phyloP scores from a whole-genome alignment of 257 asterid genomes.

The Scutellaria minor region DNA sequence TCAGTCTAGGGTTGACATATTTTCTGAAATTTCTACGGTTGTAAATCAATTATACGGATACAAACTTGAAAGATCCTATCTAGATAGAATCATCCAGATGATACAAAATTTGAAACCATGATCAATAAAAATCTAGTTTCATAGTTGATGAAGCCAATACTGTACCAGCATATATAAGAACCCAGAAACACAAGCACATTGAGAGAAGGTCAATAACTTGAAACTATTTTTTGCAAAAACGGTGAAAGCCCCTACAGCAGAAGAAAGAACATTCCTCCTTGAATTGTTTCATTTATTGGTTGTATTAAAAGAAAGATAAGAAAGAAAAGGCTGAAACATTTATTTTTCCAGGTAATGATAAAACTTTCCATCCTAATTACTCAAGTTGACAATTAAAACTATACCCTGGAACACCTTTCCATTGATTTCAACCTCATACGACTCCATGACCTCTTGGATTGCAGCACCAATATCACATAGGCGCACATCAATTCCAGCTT shows the following conservation, averaged over 20 bases:
- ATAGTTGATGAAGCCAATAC: constrained; percentile 8
- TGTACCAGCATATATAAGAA: neutral
- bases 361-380: constrained; percentile 17
- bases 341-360: neutral
- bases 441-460: constrained; percentile 99
- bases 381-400: constrained; percentile 18
- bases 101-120: neutral
- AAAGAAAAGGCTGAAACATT: neutral
- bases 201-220: constrained; percentile 4
- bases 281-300: neutral
- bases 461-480: constrained; percentile 96
- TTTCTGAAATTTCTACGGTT: constrained; percentile 3
- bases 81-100: neutral
- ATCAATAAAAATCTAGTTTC: neutral
- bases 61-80: neutral
- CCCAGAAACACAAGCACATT: neutral
- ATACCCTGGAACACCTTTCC: constrained; percentile 94
- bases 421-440: constrained; percentile 96
- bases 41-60: neutral
- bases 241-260: constrained; percentile 8
- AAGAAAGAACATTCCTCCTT: neutral
- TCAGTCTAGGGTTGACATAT: neutral
- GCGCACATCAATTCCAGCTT: constrained; percentile 97
- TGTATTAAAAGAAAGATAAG: neutral
- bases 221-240: neutral